These are phyloP conservation scores for Phoma sp. DNA, from an alignment of 2,329 filamentous ascomycete species.

Conservation along the genomic window DNA sequence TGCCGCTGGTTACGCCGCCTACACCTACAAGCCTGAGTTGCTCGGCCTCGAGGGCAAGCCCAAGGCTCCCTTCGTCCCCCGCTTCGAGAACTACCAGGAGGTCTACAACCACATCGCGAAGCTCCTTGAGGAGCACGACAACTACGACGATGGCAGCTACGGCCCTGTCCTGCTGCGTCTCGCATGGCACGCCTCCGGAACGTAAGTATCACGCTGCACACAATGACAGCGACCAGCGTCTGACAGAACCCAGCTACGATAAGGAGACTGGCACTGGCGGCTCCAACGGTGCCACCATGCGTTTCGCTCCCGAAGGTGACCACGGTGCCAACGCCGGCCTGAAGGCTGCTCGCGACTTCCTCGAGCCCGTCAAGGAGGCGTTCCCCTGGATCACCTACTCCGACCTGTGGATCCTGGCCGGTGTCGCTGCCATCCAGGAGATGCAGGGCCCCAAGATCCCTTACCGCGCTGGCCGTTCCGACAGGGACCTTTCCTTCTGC, in stretches of 20 bases:
- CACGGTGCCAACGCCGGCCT: constrained; percentile 96
- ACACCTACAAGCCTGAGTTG: constrained; percentile 62
- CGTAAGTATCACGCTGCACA: constrained; percentile 48
- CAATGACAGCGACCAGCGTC: too few species aligned
- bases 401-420: constrained; percentile 93
- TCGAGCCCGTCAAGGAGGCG: constrained; percentile 85
- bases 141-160: constrained; percentile 97
- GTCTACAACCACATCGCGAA: constrained; percentile 88
- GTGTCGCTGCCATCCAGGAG: constrained; percentile 88
- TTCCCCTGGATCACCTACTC: constrained; percentile 97
- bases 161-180: constrained; percentile 89
- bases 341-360: constrained; percentile 84
- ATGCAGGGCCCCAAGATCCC: constrained; percentile 89
- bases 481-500: constrained; percentile 81
- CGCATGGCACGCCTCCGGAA: constrained; percentile 93
- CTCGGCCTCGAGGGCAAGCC: constrained; percentile 40
- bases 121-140: constrained; percentile 82
- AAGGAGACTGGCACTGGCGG: constrained; percentile 86
- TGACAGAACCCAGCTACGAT: constrained; percentile 64
- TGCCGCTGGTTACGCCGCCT: constrained; percentile 48
- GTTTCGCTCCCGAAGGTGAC: constrained; percentile 84
- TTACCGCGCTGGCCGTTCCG: constrained; percentile 83
- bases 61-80: constrained; percentile 69
- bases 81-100: constrained; percentile 89
- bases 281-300: constrained; percentile 96